Evolutionary conservation across 2,329 filamentous ascomycete species (phyloP), one percentile per base, ranked within the genome.

Genomic region (Escovopsis sp.): DNA sequence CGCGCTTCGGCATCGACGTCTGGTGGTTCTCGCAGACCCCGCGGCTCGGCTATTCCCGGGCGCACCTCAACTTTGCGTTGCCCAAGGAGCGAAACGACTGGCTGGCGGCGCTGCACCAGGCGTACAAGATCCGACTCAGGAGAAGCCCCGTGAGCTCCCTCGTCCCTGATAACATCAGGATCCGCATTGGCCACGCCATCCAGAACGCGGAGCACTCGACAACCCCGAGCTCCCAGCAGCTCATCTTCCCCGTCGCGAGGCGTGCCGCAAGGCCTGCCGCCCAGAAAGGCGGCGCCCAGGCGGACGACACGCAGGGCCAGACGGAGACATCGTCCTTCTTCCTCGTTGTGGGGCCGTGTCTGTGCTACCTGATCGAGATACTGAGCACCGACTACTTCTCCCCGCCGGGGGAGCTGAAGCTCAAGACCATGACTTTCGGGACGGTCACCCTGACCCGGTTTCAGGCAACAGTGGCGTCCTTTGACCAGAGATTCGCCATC

Each of bases 401-500:
- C 13, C 48, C 54, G 2, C 55, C 61, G 4, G 56, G 61, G 4
- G 63, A 69, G n/a, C 53, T 68, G n/a, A 60, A 63, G 5, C 55
- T 66, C 23, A 65, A 58, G 39, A 58, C 65, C n/a, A 57, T 61
- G 33, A 59, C 59, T 2, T 71, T 66, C 39, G 70, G 70, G 1
- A 53, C 71, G 18, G 63, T 71, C 6, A 68, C 62, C 0, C 53
- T 74, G 36, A 65, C 67, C 37, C 57, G 57, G 13, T 64, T 73
- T 41, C 60, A 59, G 35, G 66, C 67, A 2, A 66, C 67, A 23
- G 65, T 66, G 44, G 53, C 55, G 3, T 57, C 60, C 3, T 62
- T 69, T 39, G 68, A 73, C 43, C 69, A 74, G 48, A 58, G 69
- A 13, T 73, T 74, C 44, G 60, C 65, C 26, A 59, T 74, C 43